phyloP scores from a whole-genome alignment of 805 yeast species.

The Lachancea waltii region DNA sequence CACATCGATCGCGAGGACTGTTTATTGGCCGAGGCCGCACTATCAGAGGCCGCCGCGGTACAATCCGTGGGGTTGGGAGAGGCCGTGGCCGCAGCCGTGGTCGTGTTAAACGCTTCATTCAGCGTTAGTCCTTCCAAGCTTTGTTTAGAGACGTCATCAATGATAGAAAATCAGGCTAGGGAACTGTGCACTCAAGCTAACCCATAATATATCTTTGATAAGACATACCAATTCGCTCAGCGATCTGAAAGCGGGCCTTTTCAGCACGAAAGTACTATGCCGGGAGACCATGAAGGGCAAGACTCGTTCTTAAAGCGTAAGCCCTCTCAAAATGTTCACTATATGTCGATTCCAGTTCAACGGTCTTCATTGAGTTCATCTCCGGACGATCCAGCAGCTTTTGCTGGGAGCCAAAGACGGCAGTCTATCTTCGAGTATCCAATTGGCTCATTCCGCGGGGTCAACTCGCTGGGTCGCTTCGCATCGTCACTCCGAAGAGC shows the following conservation, averaged over 20 bases:
- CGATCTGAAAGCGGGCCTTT: neutral
- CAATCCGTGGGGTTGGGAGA: no score
- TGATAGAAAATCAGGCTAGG: no score
- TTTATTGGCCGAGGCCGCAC: no score
- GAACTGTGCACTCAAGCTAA: no score
- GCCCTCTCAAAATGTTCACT: constrained; percentile 20
- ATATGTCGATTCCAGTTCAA: constrained; percentile 30
- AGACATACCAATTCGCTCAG: no score
- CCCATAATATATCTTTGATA: no score
- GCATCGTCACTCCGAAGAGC: constrained; percentile 78
- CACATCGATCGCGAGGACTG: no score
- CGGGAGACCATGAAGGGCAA: constrained; percentile 1
- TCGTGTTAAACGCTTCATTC: constrained; percentile 24
- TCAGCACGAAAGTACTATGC: neutral
- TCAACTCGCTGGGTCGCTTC: constrained; percentile 66
- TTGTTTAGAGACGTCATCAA: no score
- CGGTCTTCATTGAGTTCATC: constrained; percentile 10
- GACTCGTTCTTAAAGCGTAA: constrained; percentile 5
- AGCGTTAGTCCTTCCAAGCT: no score
- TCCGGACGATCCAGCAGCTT: constrained; percentile 5
- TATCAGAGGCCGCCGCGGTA: no score
- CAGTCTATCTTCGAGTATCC: constrained; percentile 40
- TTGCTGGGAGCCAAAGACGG: constrained; percentile 22
- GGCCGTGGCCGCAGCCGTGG: constrained; percentile 39
- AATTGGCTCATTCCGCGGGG: constrained; percentile 55